Evolutionary conservation across 768 basidiomycete genomes (phyloP).

Genomic region (Russula abietina): DNA sequence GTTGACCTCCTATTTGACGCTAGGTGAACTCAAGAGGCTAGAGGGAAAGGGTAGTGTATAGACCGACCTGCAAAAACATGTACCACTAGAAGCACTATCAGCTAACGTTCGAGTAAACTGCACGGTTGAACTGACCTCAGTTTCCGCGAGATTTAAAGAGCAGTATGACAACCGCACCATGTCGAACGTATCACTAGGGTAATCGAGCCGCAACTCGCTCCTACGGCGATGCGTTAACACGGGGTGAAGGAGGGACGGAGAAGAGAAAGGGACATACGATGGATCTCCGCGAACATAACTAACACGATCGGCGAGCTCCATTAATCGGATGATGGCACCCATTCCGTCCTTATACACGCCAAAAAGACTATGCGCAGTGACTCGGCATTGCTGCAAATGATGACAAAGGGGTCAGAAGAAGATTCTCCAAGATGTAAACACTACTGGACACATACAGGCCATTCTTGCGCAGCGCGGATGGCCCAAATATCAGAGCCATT

Average conservation of each 20-base stretch:
- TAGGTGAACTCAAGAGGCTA: conserved; percentile 20
- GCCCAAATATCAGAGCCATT: conserved; percentile 70
- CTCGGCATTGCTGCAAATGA: conserved; percentile 8
- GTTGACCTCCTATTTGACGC: conserved; percentile 48
- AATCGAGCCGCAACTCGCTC: conserved; percentile 2
- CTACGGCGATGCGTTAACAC: not conserved
- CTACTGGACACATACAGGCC: conserved; percentile 45
- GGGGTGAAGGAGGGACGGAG: not conserved
- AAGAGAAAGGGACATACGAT: conserved; percentile 4
- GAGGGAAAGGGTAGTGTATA: not conserved
- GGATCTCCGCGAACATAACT: conserved; percentile 15
- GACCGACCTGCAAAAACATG: conserved; percentile 17
- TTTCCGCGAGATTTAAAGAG: conserved; percentile 21
- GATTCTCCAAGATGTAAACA: too few species aligned
- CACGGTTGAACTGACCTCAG: conserved; percentile 14
- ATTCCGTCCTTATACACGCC: conserved; percentile 9
- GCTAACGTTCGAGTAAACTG: not conserved
- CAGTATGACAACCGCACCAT: conserved; percentile 22
- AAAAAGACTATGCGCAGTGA: conserved; percentile 15
- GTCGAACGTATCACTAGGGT: conserved; percentile 19
- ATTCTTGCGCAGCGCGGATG: conserved; percentile 58
- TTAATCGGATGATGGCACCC: not conserved
- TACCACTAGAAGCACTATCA: conserved; percentile 16
- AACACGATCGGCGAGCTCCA: conserved; percentile 11
- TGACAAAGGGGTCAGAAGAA: not conserved